Base-by-base conservation (phyloP, 768 basidiomycete genomes). In the Pulveroboletus sp. region DNA sequence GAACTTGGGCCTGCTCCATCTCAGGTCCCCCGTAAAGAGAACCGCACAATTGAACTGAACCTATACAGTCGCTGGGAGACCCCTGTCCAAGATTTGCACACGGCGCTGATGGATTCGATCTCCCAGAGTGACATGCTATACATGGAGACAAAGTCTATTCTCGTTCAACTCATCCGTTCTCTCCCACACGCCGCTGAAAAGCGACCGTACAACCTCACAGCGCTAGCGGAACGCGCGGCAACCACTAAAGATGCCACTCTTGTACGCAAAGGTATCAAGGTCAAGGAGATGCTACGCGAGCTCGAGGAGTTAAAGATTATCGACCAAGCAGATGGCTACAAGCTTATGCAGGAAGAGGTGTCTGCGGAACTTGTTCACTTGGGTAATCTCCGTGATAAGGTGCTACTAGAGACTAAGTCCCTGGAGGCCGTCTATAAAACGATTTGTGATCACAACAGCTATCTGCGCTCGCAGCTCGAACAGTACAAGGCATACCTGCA, bases 141-240 rank as follows among this genome's bases (percentile, higher is more conserved):
- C 75, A 97, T 98, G 93, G 96, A 99, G 68, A 90, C 96, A 49
- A 99, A 99, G 74, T 97, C 95, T 7, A 98, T 98, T 64, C 93
- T 99, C 58, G 96, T 98, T 30, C 93, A 97, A 67, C 82, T 98
- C 46, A 84, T 99, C 49, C 93, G 96, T 57, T 98, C 94, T 30
- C 81, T 99, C 49, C 95, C 95, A 1, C 79, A 85, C 42, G 76
- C 83, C 1, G 78, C 83, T 6, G 90, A 93, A 46, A 89, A 87
- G 65, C 82, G 84, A 28, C 96, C 96, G 0, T 89, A 96, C 65
- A 84, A 96, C 64, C 81, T 99, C 15, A 75, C 84, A 26, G 83
- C 78, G 6, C 86, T 98, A 53, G 95, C 95, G 9, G 96, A 99
- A 69, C 78, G 86, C 21, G 95, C 96, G 6, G 96, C 96, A 15